Conservation (phyloP, 2,329 filamentous ascomycete genomes). For the Zymoseptoria tritici region DNA sequence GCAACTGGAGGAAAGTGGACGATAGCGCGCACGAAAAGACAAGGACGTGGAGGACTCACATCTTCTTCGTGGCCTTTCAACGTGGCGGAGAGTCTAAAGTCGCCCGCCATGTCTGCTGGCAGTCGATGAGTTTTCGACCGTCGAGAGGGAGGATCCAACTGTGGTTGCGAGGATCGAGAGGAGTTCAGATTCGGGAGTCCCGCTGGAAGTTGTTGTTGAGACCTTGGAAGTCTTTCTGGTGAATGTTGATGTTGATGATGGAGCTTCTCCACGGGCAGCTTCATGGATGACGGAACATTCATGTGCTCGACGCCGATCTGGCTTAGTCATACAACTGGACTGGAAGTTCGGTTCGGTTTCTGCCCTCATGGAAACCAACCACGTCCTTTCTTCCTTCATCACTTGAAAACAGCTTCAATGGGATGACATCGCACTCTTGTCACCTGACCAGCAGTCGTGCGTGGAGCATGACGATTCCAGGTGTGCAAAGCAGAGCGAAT, state of each 20-base stretch:
- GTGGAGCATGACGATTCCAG: too few relatives aligned
- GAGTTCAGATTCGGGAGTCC: neutral
- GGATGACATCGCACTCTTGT: neutral
- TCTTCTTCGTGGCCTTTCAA: conserved; percentile 87
- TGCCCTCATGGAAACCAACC: too few relatives aligned
- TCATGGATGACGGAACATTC: neutral
- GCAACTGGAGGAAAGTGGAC: neutral
- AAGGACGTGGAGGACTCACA: conserved; percentile 49
- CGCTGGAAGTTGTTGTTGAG: neutral
- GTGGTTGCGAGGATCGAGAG: neutral
- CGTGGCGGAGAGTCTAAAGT: conserved; percentile 90
- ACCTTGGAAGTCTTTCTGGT: neutral
- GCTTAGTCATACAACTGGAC: too few relatives aligned
- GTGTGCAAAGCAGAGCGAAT: too few relatives aligned
- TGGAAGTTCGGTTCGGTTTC: too few relatives aligned
- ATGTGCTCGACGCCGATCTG: neutral
- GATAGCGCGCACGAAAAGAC: neutral
- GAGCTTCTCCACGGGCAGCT: neutral
- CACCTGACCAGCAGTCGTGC: neutral
- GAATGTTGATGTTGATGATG: neutral
- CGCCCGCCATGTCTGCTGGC: conserved; percentile 50
- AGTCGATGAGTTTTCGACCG: neutral
- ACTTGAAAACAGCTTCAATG: neutral
- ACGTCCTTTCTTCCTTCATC: neutral
- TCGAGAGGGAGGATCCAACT: neutral